These are phyloP conservation scores for Cruciata laevipes DNA, from an alignment of 257 asterid genomes.

Conservation along the genomic window DNA sequence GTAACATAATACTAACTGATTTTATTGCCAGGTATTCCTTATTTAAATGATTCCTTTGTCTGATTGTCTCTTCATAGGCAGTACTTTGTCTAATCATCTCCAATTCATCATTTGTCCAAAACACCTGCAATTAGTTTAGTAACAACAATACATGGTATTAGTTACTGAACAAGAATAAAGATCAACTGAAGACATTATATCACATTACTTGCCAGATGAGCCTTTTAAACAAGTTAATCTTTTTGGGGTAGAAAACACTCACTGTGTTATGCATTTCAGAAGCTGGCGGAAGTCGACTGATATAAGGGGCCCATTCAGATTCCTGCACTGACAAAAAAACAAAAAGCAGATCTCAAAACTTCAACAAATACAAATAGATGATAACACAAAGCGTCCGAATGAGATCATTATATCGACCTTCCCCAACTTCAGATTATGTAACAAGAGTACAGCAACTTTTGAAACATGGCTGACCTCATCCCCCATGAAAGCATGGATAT, in stretches of 20 bases:
- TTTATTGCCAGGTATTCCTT: slow-evolving; percentile 47
- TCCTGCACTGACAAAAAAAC: slow-evolving; percentile 16
- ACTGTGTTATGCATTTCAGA: slow-evolving; percentile 65
- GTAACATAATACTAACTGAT: slow-evolving; percentile 23
- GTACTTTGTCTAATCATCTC: slow-evolving; percentile 53
- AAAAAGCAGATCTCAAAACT: slow-evolving; percentile 4
- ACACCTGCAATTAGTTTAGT: slow-evolving; percentile 29
- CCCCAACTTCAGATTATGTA: slow-evolving; percentile 52
- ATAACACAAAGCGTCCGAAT: not conserved
- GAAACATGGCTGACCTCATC: slow-evolving; percentile 55
- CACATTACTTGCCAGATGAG: slow-evolving; percentile 2
- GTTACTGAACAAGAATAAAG: not conserved
- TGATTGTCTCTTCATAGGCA: slow-evolving; percentile 54
- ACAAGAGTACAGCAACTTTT: slow-evolving; percentile 65
- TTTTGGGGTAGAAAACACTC: slow-evolving; percentile 2
- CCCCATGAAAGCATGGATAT: slow-evolving; percentile 37
- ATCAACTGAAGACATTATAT: not conserved
- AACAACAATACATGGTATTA: not conserved
- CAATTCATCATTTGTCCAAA: slow-evolving; percentile 69
- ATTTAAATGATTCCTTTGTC: slow-evolving; percentile 44
- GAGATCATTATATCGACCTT: slow-evolving; percentile 24
- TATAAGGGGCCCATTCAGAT: slow-evolving; percentile 76
- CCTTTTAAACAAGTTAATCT: not conserved
- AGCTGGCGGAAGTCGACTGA: slow-evolving; percentile 46
- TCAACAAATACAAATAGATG: not conserved